A percentile compares a stretch with the other conserved stretches of the same genome.
Conservation (phyloP, 495 filamentous ascomycete species). For the Annulohypoxylon bovei region DNA sequence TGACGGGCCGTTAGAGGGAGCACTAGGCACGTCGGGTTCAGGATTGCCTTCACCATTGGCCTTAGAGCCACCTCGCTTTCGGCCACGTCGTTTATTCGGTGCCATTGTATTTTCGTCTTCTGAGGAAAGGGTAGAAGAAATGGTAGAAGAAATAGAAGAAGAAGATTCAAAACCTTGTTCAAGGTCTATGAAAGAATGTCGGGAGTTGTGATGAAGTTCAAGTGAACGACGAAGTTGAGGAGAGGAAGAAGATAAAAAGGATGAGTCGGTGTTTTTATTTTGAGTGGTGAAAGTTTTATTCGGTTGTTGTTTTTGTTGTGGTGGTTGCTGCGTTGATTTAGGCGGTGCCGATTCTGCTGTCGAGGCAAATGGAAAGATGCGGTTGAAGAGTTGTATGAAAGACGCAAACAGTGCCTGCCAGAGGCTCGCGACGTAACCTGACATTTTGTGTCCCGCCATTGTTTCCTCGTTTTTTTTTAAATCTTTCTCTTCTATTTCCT, state of each 20-base stretch:
- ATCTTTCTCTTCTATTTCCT: slow-evolving; percentile 1
- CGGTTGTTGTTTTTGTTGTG: neutral
- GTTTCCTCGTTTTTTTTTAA: slow-evolving; percentile 25
- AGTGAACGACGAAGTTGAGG: slow-evolving; percentile 1
- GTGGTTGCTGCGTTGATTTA: slow-evolving; percentile 11
- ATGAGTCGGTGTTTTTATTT: slow-evolving; percentile 4
- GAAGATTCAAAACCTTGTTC: slow-evolving; percentile 26
- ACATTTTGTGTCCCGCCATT: slow-evolving; percentile 50
- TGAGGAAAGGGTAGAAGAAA: too few species aligned
- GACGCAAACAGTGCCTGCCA: slow-evolving; percentile 49
- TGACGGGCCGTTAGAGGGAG: slow-evolving; percentile 14
- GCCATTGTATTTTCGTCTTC: slow-evolving; percentile 26
- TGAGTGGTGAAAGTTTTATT: neutral
- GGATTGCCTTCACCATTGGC: slow-evolving; percentile 1
- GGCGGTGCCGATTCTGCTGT: slow-evolving; percentile 14
- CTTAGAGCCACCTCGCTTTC: slow-evolving; percentile 37
- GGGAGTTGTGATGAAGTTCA: neutral
- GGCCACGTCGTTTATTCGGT: slow-evolving; percentile 35
- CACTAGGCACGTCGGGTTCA: neutral
- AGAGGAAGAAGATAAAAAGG: neutral
- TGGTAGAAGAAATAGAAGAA: neutral
- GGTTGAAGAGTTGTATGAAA: slow-evolving; percentile 45
- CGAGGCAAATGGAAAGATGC: slow-evolving; percentile 39
- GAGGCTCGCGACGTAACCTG: slow-evolving; percentile 47
- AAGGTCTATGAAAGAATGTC: slow-evolving; percentile 28